phyloP scores from a whole-genome alignment of 345 rosid genomes.

The Iberis pinnata region DNA sequence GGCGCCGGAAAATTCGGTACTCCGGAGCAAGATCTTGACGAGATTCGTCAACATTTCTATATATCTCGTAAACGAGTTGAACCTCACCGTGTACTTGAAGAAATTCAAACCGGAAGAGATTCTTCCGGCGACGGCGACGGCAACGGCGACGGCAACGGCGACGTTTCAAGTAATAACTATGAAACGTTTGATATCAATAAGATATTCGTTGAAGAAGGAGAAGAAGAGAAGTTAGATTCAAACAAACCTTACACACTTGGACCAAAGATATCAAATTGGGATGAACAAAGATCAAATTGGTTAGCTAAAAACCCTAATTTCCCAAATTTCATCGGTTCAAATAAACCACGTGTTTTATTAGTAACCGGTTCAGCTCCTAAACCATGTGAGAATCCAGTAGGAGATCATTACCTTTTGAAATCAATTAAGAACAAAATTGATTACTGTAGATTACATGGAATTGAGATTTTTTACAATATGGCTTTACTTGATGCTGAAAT shows the following conservation, averaged over 20 bases:
- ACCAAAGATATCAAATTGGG: slow-evolving; percentile 64
- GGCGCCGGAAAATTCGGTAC: slow-evolving; percentile 90
- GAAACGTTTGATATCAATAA: slow-evolving; percentile 42
- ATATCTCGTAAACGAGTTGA: slow-evolving; percentile 40
- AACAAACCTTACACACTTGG: slow-evolving; percentile 47
- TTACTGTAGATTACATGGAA: slow-evolving; percentile 64
- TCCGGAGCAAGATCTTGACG: slow-evolving; percentile 74
- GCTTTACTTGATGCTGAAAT: slow-evolving; percentile 63
- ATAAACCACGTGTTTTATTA: slow-evolving; percentile 59
- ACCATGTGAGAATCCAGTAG: slow-evolving; percentile 70
- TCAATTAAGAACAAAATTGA: slow-evolving; percentile 78
- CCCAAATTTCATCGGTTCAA: slow-evolving; percentile 47
- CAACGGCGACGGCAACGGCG: too few species aligned
- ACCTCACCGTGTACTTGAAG: slow-evolving; percentile 65
- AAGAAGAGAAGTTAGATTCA: slow-evolving; percentile 48
- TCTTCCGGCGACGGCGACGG: slow-evolving; percentile 27
- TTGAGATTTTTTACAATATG: slow-evolving; percentile 71
- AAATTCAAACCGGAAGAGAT: slow-evolving; percentile 42
- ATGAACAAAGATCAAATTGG: slow-evolving; percentile 53
- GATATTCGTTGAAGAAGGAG: slow-evolving; percentile 54
- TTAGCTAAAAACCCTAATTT: slow-evolving; percentile 45
- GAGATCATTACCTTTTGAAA: slow-evolving; percentile 65
- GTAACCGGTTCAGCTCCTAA: slow-evolving; percentile 76
- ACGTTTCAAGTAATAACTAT: slow-evolving; percentile 42
- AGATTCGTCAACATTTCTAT: slow-evolving; percentile 54